Evolutionary conservation across 2,329 filamentous ascomycete genomes (phyloP), one percentile per base, ranked within the genome.

Genomic region (Penicillium sp.): DNA sequence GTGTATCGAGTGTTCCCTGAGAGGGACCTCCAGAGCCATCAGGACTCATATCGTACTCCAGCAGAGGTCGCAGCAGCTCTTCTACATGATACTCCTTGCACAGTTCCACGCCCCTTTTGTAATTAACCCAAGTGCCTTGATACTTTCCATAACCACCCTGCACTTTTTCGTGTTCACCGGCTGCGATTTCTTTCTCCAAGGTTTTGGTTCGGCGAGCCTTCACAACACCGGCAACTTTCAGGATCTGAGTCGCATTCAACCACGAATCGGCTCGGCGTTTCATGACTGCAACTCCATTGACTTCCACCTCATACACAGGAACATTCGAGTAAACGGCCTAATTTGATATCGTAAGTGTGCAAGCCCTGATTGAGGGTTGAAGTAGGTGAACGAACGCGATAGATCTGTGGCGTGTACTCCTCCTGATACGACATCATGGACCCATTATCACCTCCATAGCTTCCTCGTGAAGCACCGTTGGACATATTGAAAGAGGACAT

Each of bases 81-180:
- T 80, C 77, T 39, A 82, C 79, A 56, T 84, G 84, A 67, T 88
- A 88, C 69, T 87, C 84, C 43, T 90, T 87, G 75, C 95, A 98
- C 67, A 99, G 93, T 70, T 97, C 91, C 46, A 96, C 84, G 1
- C 93, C 95, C 59, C 93, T 87, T 49, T 93, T 90, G 70, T 96
- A 98, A 70, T 90, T 91, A 70, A 99, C 96, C 95, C 95, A 99
- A 2, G 95, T 99, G 54, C 95, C 95, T 79, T 99, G 95, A 70
- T 99, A 99, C 79, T 98, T 98, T 63, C 95, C 95, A 70, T 99
- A 99, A 5, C 95, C 95, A 33, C 95, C 95, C 73, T 99, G 95
- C 3, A 99, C 93, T 76, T 99, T 99, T 75, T 99, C 95, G 75
- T 99, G 93, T 71, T 96, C 91, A 69, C 95, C 95, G 0, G 90